These are phyloP conservation scores for Vicia sativa DNA, from an alignment of 306 rosid genomes.

Conservation along the genomic window DNA sequence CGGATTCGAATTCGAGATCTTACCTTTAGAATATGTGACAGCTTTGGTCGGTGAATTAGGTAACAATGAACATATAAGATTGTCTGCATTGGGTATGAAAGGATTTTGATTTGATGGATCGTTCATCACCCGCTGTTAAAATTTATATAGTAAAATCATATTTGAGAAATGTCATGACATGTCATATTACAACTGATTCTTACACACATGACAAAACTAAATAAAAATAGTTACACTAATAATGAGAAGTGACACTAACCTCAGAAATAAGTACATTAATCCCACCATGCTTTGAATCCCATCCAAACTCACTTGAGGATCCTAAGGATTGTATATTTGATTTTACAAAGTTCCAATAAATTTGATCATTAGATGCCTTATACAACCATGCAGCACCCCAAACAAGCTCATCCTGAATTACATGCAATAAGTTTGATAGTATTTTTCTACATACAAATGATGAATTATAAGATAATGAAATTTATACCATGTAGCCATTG, in stretches of 20 bases:
- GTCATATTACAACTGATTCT: too few species aligned
- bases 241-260: slow-evolving; percentile 23
- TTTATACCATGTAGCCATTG: slow-evolving; percentile 48
- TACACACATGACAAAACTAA: too few species aligned
- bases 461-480: background rate
- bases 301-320: slow-evolving; percentile 46
- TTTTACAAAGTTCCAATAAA: slow-evolving; percentile 43
- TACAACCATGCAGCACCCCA: slow-evolving; percentile 66
- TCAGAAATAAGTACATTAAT: slow-evolving; percentile 53
- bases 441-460: too few species aligned
- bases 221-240: background rate
- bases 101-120: slow-evolving; percentile 27
- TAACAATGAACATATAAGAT: slow-evolving; percentile 50
- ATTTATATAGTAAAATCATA: background rate
- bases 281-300: slow-evolving; percentile 57
- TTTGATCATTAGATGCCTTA: slow-evolving; percentile 31
- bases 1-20: background rate
- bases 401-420: slow-evolving; percentile 51
- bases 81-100: slow-evolving; percentile 43
- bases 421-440: background rate
- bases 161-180: background rate
- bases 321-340: slow-evolving; percentile 20
- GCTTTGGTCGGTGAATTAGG: slow-evolving; percentile 46
- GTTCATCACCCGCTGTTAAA: slow-evolving; percentile 47
- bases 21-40: slow-evolving; percentile 45